Conservation (phyloP, 2,329 filamentous ascomycete genomes). For the Pseudofabraea citricarpa region DNA sequence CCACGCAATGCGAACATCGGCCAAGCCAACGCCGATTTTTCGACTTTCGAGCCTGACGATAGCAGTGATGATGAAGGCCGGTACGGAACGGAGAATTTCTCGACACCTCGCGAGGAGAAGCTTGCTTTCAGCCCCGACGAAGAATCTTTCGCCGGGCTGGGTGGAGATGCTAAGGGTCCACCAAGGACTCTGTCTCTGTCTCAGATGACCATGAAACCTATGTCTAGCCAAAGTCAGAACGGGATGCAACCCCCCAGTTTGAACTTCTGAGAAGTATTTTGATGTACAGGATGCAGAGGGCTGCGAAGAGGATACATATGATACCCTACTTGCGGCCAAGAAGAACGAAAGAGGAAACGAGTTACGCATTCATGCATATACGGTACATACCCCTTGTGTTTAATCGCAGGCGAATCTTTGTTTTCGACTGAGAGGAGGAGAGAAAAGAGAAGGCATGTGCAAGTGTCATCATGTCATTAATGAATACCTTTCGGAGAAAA, state of each 20-base stretch:
- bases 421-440: too few species aligned
- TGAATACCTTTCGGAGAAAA: too few species aligned
- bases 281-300: background rate
- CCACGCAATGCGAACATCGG: background rate
- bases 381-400: too few species aligned
- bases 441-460: too few species aligned
- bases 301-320: too few species aligned
- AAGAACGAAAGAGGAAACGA: too few species aligned
- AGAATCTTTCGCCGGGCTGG: slow-evolving; percentile 37
- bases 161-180: background rate
- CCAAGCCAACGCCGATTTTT: slow-evolving; percentile 9
- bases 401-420: too few species aligned
- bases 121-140: slow-evolving; percentile 30
- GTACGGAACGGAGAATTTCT: slow-evolving; percentile 42
- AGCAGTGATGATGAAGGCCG: slow-evolving; percentile 21
- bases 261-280: slow-evolving; percentile 11
- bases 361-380: too few species aligned
- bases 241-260: slow-evolving; percentile 3
- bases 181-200: slow-evolving; percentile 61
- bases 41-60: slow-evolving; percentile 25
- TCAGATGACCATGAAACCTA: slow-evolving; percentile 44
- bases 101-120: slow-evolving; percentile 46
- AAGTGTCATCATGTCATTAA: too few species aligned
- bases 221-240: too few species aligned
- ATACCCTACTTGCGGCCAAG: too few species aligned